Evolutionary conservation across 495 filamentous ascomycete species (phyloP).

Genomic region (Penicillium pulvis): DNA sequence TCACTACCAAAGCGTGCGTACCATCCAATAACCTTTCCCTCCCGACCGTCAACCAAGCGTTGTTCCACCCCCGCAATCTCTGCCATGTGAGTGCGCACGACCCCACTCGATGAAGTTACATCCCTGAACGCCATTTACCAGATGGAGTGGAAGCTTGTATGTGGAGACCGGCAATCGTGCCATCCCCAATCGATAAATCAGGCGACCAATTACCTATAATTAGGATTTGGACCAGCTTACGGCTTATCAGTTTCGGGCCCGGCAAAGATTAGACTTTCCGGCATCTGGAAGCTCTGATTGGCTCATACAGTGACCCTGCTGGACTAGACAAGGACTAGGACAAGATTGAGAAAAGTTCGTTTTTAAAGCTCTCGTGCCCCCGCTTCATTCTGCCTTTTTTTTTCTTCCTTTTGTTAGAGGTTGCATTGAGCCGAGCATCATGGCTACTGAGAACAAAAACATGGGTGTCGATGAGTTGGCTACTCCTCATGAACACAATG

Average conservation of each 20-base stretch:
- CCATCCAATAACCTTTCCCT: neutral
- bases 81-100: slow-evolving; percentile 3
- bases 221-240: neutral
- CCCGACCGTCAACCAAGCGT: neutral
- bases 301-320: neutral
- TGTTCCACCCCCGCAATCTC: neutral
- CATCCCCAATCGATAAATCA: neutral
- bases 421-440: neutral
- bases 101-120: slow-evolving; percentile 1
- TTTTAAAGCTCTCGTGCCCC: neutral
- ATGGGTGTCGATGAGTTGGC: neutral
- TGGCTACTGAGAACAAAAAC: neutral
- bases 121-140: neutral
- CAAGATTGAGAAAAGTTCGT: neutral
- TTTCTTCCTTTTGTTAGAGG: neutral
- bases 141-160: neutral
- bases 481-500: neutral
- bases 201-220: neutral
- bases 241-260: slow-evolving; percentile 2
- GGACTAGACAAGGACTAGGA: neutral
- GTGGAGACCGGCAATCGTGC: neutral
- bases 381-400: neutral
- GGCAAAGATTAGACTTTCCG: neutral
- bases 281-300: neutral
- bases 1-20: neutral